Evolutionary conservation across 164 flowering plant genomes (phyloP), one percentile per base, ranked within the genome.

Genomic region (Litsea cubeba): DNA sequence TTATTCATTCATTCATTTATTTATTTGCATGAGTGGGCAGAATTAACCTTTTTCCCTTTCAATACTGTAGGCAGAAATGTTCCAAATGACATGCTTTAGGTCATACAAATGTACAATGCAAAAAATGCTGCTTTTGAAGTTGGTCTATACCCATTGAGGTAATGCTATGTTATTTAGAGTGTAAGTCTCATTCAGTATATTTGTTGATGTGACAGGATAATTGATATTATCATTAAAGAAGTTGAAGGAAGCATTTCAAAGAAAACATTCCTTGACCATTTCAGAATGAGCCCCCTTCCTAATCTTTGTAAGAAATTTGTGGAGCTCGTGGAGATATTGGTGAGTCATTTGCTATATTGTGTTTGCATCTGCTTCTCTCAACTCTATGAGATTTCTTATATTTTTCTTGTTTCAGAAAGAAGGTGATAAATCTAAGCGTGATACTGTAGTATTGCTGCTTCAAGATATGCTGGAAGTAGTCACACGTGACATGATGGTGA

Each of bases 401-500:
- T 69, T 24, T 69, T 40, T 75, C 50, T 63, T 82, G 65, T 73
- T 87, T 71, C 90, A 96, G 99, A 92, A 88, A 92, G 94, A 88
- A 65, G 85, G 85, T 40, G 90, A 90, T 79, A 83, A 87, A 71
- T 77, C 87, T 50, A 90, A 85, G 81, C 78, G 81, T 71, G 90
- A 86, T 78, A 73, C 76, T 70, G 91, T 96, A 67, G 99, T 94
- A 51, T 68, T 96, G 40, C 75, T 92, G 74, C 84, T 96, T 76
- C 98, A 92, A 82, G 99, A 96, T 82, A 96, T 96, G 97, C 77
- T 94, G 76, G 99, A 96, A 87, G 95, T 96, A 17, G 93, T 94
- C 57, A 91, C 97, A 12, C 90, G 98, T 71, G 99, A 96, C 81
- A 94, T 96, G 97, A 94, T 94, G 97, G 94, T 91, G 84, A 94